phyloP scores from a whole-genome alignment of 345 rosid species.

The Jatropha curcas region DNA sequence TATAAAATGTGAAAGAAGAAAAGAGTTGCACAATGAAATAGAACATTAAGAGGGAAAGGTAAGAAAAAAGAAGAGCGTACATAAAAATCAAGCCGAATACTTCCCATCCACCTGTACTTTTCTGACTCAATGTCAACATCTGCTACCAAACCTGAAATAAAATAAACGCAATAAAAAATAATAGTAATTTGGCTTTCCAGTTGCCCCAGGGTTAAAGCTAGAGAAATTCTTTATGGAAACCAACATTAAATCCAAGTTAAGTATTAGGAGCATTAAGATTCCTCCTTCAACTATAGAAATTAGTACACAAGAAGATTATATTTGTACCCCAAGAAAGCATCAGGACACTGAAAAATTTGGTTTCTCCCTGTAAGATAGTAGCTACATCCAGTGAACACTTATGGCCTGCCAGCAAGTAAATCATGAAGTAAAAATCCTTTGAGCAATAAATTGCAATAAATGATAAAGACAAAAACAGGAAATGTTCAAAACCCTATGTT shows the following conservation, averaged over 20 bases:
- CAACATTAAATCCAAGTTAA: not conserved
- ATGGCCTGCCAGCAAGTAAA: constrained; percentile 53
- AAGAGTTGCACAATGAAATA: not conserved
- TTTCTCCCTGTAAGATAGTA: constrained; percentile 68
- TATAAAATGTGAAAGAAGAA: too few species aligned
- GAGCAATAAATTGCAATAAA: constrained; percentile 6
- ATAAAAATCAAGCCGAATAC: constrained; percentile 77
- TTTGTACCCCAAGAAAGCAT: constrained; percentile 96
- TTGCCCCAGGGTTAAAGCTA: not conserved
- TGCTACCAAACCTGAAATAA: constrained; percentile 77
- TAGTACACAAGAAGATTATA: not conserved
- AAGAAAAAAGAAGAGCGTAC: constrained; percentile 45
- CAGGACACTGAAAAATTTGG: constrained; percentile 72
- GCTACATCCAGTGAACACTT: constrained; percentile 78
- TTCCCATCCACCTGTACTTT: constrained; percentile 95
- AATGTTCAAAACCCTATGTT: constrained; percentile 8
- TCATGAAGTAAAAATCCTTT: constrained; percentile 8
- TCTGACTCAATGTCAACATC: constrained; percentile 97
- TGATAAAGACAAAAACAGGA: constrained; percentile 1
- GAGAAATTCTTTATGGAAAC: not conserved
- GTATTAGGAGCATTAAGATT: not conserved
- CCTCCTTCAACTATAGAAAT: not conserved
- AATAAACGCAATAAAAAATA: constrained; percentile 7
- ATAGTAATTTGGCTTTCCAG: constrained; percentile 5
- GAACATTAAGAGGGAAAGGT: not conserved